These are phyloP conservation scores for Chlamydomonas reinhardtii DNA, from an alignment of 163 green algal genomes.

Conservation along the genomic window DNA sequence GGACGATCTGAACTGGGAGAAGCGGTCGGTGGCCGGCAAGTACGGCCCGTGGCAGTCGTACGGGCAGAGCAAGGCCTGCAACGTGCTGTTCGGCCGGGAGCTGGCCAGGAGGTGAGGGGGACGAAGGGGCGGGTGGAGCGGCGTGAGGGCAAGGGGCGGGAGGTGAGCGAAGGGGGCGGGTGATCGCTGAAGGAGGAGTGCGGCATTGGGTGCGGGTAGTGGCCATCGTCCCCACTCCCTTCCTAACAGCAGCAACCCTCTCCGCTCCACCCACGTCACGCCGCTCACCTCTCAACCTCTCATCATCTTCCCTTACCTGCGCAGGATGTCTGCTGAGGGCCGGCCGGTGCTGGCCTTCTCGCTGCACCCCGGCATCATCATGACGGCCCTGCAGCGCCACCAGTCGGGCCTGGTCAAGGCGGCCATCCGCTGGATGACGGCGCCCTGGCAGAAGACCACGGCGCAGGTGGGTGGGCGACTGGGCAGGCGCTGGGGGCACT, in stretches of 20 bases:
- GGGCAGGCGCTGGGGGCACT: not conserved
- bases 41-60: conserved; percentile 79
- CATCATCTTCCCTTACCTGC: too few species aligned
- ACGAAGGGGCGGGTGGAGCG: not conserved
- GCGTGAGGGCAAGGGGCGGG: too few species aligned
- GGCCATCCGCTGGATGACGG: not conserved
- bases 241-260: too few species aligned
- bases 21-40: not conserved
- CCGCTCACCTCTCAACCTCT: too few species aligned
- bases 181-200: too few species aligned
- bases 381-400: conserved; percentile 6
- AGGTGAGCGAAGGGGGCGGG: too few species aligned
- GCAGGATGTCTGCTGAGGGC: not conserved
- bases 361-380: conserved; percentile 33
- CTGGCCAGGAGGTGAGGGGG: conserved; percentile 56
- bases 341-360: not conserved
- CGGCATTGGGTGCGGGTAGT: too few species aligned
- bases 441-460: conserved; percentile 1
- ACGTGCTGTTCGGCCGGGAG: conserved; percentile 88
- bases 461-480: not conserved
- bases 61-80: conserved; percentile 89
- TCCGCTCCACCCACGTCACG: too few species aligned
- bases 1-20: conserved; percentile 60
- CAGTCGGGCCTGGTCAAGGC: not conserved
- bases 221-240: too few species aligned